Base-by-base conservation (phyloP, 257 asterid species). In the Cynanchum wilfordii region DNA sequence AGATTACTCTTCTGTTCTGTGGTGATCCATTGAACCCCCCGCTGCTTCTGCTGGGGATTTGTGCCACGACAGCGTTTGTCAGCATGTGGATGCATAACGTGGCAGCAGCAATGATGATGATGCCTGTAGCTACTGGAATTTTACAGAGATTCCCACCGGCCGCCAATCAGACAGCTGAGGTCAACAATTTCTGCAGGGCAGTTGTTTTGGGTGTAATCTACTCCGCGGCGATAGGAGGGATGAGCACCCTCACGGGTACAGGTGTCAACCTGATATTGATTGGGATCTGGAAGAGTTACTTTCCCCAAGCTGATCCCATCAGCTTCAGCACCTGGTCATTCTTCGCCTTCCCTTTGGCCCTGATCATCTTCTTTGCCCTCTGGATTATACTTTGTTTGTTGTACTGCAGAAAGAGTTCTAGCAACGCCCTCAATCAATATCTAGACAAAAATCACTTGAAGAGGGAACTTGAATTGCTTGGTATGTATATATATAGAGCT, bases 1-100 rank as follows among this genome's bases (percentile, higher is more conserved):
- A 93, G 97, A 86, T 93, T 24, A 93, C 98, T 12, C 72, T 87
- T 0, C 25, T 88, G 20, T 93, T 93, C 66, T 89, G 96, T 70
- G 96, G 98, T 12, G 94, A 93, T 30, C 97, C 98, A 10, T 29
- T 93, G 78, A 93, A 78, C 10, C 98, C 97, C 20, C 86, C 92
- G 0, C 85, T 91, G 0, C 96, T 93, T 44, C 90, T 93, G 0
- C 83, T 93, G 3, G 98, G 97, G 0, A 88, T 93, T 51, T 89
- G 98, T 17, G 94, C 72, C 76, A 93, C 98, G 52, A 93, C 98
- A 5, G 90, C 91, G 1, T 93, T 93, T 27, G 92, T 93, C 16
- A 91, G 97, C 86, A 93, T 93, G 98, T 91, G 98, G 98, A 85
- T 93, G 97, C 96, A 89, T 86, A 93, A 93, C 90, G 94, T 88